phyloP scores from a whole-genome alignment of 106 monocot species.

The Dactylorhiza incarnata region DNA sequence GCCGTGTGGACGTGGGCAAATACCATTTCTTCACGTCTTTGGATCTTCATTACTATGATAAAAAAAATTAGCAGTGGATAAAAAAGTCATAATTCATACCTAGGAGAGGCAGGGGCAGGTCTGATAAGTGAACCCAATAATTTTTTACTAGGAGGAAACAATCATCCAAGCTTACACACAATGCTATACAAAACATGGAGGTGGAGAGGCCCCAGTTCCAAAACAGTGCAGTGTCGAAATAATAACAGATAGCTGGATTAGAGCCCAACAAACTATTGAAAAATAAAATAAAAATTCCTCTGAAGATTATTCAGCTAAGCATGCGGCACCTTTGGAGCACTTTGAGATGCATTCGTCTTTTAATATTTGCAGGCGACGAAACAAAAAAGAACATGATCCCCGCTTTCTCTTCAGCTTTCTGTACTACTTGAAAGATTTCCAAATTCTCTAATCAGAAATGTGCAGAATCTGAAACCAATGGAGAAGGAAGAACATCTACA shows the following conservation, averaged over 20 bases:
- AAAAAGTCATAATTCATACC: too few relatives aligned
- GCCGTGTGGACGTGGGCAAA: too few relatives aligned
- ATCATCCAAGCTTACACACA: too few relatives aligned
- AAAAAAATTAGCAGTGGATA: too few relatives aligned
- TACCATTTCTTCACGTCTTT: too few relatives aligned
- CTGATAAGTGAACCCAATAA: too few relatives aligned
- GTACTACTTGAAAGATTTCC: neutral
- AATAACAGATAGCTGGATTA: neutral
- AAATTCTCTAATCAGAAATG: neutral
- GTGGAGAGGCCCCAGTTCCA: neutral
- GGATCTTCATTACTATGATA: too few relatives aligned
- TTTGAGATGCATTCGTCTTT: neutral
- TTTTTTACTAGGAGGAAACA: too few relatives aligned
- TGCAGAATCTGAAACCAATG: neutral
- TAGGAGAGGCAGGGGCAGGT: too few relatives aligned
- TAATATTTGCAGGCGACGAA: neutral
- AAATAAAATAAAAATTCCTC: neutral
- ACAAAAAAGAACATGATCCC: neutral
- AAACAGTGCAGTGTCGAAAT: neutral
- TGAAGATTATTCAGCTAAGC: neutral
- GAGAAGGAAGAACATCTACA: neutral
- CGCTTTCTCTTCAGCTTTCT: neutral
- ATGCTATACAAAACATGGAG: conserved; percentile 5
- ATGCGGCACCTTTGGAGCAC: neutral
- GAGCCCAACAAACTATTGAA: neutral